Base-by-base conservation (phyloP, 441 rosid species). In the Melastoma candidum region DNA sequence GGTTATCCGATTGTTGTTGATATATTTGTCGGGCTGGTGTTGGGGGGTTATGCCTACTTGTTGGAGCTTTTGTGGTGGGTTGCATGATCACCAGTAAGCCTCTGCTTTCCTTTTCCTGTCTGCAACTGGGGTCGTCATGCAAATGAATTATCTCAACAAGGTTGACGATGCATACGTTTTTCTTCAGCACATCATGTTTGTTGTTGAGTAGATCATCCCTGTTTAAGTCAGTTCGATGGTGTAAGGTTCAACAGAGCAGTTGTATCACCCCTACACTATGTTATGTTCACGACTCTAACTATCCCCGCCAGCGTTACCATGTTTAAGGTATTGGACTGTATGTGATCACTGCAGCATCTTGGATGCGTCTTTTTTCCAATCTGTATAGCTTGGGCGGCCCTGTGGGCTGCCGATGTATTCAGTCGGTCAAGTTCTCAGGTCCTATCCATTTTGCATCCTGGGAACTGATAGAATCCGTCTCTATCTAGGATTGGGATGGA, bases 31-130 rank as follows among this genome's bases (percentile, higher is more conserved):
- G 41, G 41, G 41, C 41, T 80, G 90, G 85, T 48, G 71, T 71
- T 56, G 90, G 90, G 57, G 22, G 90, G 90, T 12, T 74, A 61
- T 67, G 65, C 86, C 0, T 83, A 83, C 68, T 74, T 83, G 36
- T 51, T 74, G 68, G 90, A 83, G 71, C 90, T 85, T 49, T 68
- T 83, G 12, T 83, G 90, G 90, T 83, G 90, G 90, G 29, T 76
- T 61, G 90, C 62, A 70, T 83, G 85, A 65, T 70, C 52, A 77
- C 80, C 32, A 83, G 90, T 82, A 72, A 61, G 78, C 65, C 63
- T 4, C 29, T 49, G 22, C 7, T n/a, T 26, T 49, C 51, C 0
- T 32, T 32, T 32, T 32, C 41, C 41, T 32, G 41, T 32, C 45
- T 46, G 49, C 43, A 44, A 52, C 56, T 39, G 29, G 59, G 27